Evolutionary conservation across 169 alveolate species (phyloP), one percentile per base, ranked within the genome.

Genomic region (Cryptosporidium parvum): DNA sequence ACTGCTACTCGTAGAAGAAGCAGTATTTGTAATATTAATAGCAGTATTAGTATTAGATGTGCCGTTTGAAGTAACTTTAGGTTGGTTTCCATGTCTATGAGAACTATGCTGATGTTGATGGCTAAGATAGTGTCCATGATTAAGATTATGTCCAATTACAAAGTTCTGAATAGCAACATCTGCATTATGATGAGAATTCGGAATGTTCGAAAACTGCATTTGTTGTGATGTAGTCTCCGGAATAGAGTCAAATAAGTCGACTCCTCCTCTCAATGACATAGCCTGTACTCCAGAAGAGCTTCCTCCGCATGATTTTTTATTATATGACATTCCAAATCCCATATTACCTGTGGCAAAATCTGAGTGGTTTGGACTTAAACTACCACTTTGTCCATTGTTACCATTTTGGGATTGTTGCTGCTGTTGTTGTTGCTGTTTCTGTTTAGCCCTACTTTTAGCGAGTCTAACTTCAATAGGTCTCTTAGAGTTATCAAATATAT

Each of bases 391-490:
- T n/a, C 69, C 31, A 31, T 37, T 1, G 5, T 31, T 31, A 10
- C 33, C 69, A 31, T 14, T 31, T n/a, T 33, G 44, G 42, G 53
- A 65, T 26, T 37, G 29, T 31, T 35, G 53, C 9, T 26, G 71
- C 0, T 56, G 53, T 12, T 26, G 59, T 31, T 53, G 71, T 6
- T 56, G 52, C 23, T 62, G 89, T 26, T 61, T 80, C n/a, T 80
- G 89, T 21, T 80, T 80, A 21, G 80, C 62, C 21, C 89, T 37
- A 23, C 89, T 80, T 39, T 65, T 80, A 16, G 89, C 89, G 9
- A 80, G 68, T 18, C 89, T 59, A 10, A 80, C 89, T 16, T 80
- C 89, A 44, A 80, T 80, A n/a, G 89, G 89, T 16, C 89, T 80
- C 44, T 80, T 80, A 8, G 80, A 37, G 56, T 80, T 80, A 29